Percentiles rank a stretch among this genome's conserved stretches.
Conservation (phyloP, 1,139 yeast species). For the Debaryomyces coudertii region DNA sequence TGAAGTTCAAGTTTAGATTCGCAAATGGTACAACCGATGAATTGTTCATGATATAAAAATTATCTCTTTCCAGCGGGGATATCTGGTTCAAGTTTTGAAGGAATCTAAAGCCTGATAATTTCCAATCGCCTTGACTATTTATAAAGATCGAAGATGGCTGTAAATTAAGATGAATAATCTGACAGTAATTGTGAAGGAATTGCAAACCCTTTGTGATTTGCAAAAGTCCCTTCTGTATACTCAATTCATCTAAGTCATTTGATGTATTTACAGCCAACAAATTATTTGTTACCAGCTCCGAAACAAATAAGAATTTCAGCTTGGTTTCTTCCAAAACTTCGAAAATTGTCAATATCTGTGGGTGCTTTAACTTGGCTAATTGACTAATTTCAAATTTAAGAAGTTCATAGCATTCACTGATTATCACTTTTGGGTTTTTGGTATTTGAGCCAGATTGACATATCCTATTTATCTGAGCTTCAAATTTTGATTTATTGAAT, state of each 20-base stretch:
- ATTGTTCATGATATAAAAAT: constrained; percentile 61
- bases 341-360: constrained; percentile 76
- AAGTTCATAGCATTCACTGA: constrained; percentile 44
- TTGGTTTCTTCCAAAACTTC: constrained; percentile 91
- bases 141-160: constrained; percentile 78
- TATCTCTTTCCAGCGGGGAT: constrained; percentile 51
- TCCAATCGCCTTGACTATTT: constrained; percentile 93
- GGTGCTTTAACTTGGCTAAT: constrained; percentile 82
- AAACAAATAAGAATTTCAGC: constrained; percentile 77
- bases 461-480: constrained; percentile 53
- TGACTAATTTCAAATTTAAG: constrained; percentile 60
- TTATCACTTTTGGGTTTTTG: constrained; percentile 41
- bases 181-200: constrained; percentile 78
- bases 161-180: constrained; percentile 74
- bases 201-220: constrained; percentile 79
- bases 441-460: constrained; percentile 49
- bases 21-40: constrained; percentile 82
- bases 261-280: constrained; percentile 50
- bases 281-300: constrained; percentile 72
- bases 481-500: constrained; percentile 81
- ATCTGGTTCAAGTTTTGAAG: constrained; percentile 57
- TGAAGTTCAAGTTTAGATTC: constrained; percentile 69
- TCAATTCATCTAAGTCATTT: constrained; percentile 60
- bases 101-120: constrained; percentile 75
- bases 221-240: constrained; percentile 82